Evolutionary conservation across 2,329 filamentous ascomycete species (phyloP).

Genomic region (Penicillium digitatum): DNA sequence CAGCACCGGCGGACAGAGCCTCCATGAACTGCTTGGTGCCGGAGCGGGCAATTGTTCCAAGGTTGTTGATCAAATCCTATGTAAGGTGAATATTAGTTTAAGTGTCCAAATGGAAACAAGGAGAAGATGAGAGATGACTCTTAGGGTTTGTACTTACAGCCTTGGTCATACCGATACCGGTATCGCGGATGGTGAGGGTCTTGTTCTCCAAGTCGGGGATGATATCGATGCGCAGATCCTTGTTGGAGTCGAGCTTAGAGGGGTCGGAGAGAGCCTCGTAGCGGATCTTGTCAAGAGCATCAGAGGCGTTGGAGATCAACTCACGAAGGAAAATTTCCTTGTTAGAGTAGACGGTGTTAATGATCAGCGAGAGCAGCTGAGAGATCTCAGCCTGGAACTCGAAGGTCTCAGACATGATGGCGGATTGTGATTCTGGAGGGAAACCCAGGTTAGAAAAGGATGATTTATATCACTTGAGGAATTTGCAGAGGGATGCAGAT

Average conservation of each 20-base stretch:
- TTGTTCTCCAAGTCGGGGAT: conserved; percentile 96
- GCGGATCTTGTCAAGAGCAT: conserved; percentile 99
- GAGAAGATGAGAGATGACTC: not conserved
- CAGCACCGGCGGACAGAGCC: conserved; percentile 93
- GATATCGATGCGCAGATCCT: conserved; percentile 98
- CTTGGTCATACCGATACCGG: conserved; percentile 99
- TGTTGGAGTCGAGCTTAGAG: conserved; percentile 92
- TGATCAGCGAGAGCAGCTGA: conserved; percentile 99
- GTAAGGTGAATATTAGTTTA: not conserved
- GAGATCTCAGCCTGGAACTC: conserved; percentile 99
- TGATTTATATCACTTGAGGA: conserved; percentile 3
- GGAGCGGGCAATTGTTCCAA: conserved; percentile 97
- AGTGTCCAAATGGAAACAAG: not conserved
- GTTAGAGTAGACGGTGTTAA: conserved; percentile 99
- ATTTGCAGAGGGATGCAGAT: conserved; percentile 3
- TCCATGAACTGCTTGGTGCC: conserved; percentile 99
- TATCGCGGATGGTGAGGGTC: conserved; percentile 95
- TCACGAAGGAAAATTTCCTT: conserved; percentile 99
- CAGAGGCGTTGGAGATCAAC: conserved; percentile 95
- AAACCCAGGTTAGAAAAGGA: not conserved
- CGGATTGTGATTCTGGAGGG: conserved; percentile 16
- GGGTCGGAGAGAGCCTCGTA: conserved; percentile 98
- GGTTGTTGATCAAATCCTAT: conserved; percentile 98
- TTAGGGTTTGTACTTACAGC: conserved; percentile 63
- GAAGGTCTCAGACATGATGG: conserved; percentile 90